These are phyloP conservation scores for Gossypium schwendimanii DNA, from an alignment of 441 rosid genomes.

Conservation along the genomic window DNA sequence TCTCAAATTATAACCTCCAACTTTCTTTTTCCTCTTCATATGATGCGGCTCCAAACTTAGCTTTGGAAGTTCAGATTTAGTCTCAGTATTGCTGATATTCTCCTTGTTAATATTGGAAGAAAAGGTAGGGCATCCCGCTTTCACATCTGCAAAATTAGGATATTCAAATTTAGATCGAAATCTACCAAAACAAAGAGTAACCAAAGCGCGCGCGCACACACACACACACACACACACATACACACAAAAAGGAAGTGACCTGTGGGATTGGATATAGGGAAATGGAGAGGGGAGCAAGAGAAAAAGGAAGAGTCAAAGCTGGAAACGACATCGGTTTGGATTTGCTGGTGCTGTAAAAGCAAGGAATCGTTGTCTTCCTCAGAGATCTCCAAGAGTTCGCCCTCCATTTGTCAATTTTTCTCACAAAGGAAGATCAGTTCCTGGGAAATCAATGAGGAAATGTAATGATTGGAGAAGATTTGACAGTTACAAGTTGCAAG, in stretches of 20 bases:
- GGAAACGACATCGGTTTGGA: slow-evolving; percentile 20
- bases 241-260: slow-evolving; percentile 25
- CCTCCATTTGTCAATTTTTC: slow-evolving; percentile 32
- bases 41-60: slow-evolving; percentile 58
- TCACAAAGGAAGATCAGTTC: background rate
- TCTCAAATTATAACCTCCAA: slow-evolving; percentile 66
- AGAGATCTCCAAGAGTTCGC: slow-evolving; percentile 56
- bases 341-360: slow-evolving; percentile 27
- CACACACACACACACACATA: slow-evolving; percentile 23
- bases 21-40: slow-evolving; percentile 90
- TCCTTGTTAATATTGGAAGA: slow-evolving; percentile 17
- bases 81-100: slow-evolving; percentile 25
- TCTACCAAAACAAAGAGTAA: background rate
- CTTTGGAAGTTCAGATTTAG: slow-evolving; percentile 42
- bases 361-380: slow-evolving; percentile 60
- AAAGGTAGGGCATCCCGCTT: slow-evolving; percentile 19
- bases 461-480: background rate
- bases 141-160: slow-evolving; percentile 23
- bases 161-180: background rate
- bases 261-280: slow-evolving; percentile 38
- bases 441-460: background rate
- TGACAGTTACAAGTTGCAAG: background rate
- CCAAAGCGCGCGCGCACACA: slow-evolving; percentile 6
- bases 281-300: slow-evolving; percentile 64
- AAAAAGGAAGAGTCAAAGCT: slow-evolving; percentile 25